Evolutionary conservation across 2,329 filamentous ascomycete genomes (phyloP), one percentile per base, ranked within the genome.

Genomic region (Aureobasidium sp.): DNA sequence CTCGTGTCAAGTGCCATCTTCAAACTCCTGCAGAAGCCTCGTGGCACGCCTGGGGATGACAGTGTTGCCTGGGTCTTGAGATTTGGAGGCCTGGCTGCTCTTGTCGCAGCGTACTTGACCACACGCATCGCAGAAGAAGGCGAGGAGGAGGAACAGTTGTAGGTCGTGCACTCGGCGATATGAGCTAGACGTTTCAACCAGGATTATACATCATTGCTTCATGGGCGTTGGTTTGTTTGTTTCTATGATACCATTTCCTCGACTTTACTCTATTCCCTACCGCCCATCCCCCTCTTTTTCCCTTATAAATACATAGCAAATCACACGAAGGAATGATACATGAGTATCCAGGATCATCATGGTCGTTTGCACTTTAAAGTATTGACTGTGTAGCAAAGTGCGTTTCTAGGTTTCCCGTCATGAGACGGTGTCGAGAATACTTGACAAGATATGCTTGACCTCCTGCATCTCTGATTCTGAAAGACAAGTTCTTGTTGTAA

Each of bases 11-110:
- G 88, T 70, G 79, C 88, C 64, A 89, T 97, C 65, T 97, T 97
- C 78, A 87, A 85, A 70, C 78, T 87, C 44, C 83, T 93, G 69
- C 92, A 97, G 77, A 96, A 96, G 74, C 91, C 90, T 0, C 83
- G 93, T 65, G 92, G 91, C 5, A 84, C 82, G 5, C 88, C 90
- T 0, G 92, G 91, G 37, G 93, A 97, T 75, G 85, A 88, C 66
- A 95, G 90, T 73, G 90, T 97, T 55, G 87, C 87, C 17, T 90
- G 93, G 78, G 91, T 96, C 45, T 78, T 97, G 68, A 85, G 92
- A 22, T 87, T 95, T 61, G 92, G 91, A 1, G 93, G 92, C 2
- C 75, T 89, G 47, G 89, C 88, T 65, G 90, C 91, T 1, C 73
- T 97, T 52, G 77, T 88, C 3, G 89, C 93, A 6, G 90, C 89